Conservation (phyloP, 164 flowering plant genomes). For the Saururus chinensis region DNA sequence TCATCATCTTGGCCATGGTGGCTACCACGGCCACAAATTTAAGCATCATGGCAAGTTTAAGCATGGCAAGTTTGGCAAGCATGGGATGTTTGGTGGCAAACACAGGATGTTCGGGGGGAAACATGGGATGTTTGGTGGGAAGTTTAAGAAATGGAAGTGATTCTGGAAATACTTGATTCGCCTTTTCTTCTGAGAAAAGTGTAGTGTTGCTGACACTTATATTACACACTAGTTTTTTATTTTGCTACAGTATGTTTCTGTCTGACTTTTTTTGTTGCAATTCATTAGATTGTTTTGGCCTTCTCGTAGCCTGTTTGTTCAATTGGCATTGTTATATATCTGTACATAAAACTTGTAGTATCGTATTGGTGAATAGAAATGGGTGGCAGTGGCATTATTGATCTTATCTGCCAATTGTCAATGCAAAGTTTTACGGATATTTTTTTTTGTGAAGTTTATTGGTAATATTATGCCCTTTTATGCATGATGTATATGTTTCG, state of each 20-base stretch:
- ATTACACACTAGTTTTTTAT: not conserved
- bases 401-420: no score
- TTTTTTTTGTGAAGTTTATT: no score
- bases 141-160: conserved; percentile 65
- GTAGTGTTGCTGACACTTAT: not conserved
- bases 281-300: no score
- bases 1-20: conserved; percentile 10
- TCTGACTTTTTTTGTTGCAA: no score
- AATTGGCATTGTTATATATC: no score
- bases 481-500: no score
- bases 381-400: no score
- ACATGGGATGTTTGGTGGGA: conserved; percentile 34
- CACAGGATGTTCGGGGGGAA: conserved; percentile 27
- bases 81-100: conserved; percentile 27
- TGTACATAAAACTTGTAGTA: no score
- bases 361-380: no score
- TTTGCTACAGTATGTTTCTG: not conserved
- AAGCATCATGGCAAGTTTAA: conserved; percentile 25
- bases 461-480: no score
- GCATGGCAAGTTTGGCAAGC: conserved; percentile 26
- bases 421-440: no score
- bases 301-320: no score
- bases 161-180: not conserved
- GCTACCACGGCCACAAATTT: conserved; percentile 19
- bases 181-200: not conserved